Evolutionary conservation across 768 basidiomycete genomes (phyloP).

Genomic region (Tricholoma hemisulphureum): DNA sequence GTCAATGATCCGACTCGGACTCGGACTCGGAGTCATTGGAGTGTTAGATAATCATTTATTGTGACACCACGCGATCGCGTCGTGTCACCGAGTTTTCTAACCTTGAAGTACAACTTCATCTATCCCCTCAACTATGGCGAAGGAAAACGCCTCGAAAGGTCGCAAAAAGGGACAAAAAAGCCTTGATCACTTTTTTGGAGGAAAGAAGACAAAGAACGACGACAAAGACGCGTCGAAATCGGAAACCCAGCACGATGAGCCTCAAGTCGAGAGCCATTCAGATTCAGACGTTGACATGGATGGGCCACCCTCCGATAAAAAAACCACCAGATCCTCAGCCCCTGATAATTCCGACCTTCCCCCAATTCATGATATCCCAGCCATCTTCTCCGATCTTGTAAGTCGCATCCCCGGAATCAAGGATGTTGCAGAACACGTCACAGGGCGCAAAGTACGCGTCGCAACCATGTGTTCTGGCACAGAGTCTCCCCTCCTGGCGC

Average conservation of each 20-base stretch:
- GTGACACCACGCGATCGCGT: constrained; percentile 26
- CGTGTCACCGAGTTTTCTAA: neutral
- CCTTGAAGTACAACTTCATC: constrained; percentile 9
- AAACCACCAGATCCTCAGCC: constrained; percentile 38
- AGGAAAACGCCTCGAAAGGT: constrained; percentile 38
- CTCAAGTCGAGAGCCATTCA: constrained; percentile 28
- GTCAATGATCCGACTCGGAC: neutral
- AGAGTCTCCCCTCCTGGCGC: constrained; percentile 88
- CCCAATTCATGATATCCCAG: constrained; percentile 67
- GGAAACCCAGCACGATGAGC: constrained; percentile 34
- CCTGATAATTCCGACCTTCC: constrained; percentile 68
- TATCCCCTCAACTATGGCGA: constrained; percentile 43
- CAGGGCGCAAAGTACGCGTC: constrained; percentile 83
- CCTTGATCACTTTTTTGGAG: constrained; percentile 54
- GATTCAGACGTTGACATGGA: constrained; percentile 35
- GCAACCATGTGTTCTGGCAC: constrained; percentile 99
- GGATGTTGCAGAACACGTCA: constrained; percentile 60
- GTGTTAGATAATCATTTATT: neutral
- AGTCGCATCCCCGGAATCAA: constrained; percentile 63
- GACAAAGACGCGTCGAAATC: constrained; percentile 33
- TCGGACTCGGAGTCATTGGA: neutral
- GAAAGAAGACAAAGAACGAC: constrained; percentile 33
- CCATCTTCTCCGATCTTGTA: constrained; percentile 77
- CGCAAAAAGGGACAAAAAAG: constrained; percentile 49
- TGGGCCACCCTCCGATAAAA: constrained; percentile 26